Percentiles rank a stretch among this genome's conserved stretches.
Conservation (phyloP, 305 asterid genomes). For the Rubia peregrina region DNA sequence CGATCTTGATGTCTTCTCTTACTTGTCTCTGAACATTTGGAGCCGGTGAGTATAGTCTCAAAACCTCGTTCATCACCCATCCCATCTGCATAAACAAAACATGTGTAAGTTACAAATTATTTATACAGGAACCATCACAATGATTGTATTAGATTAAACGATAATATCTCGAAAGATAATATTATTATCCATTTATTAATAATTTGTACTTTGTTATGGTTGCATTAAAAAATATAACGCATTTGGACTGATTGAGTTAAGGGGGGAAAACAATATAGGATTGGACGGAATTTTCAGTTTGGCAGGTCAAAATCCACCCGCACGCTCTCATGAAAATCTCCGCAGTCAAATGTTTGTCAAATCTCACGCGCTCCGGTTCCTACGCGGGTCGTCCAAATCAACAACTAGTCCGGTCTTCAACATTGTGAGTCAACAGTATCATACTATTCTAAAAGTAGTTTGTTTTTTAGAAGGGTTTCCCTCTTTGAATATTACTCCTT, state of each 20-base stretch:
- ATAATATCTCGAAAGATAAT: too few relatives aligned
- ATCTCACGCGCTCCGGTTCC: not conserved
- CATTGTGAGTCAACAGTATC: not conserved
- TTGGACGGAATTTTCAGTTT: not conserved
- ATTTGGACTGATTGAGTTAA: too few relatives aligned
- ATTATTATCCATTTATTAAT: too few relatives aligned
- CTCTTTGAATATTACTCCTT: not conserved
- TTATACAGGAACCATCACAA: not conserved
- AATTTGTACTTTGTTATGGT: too few relatives aligned
- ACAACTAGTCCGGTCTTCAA: not conserved
- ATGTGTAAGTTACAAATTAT: not conserved
- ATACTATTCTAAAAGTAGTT: not conserved
- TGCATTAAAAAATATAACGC: too few relatives aligned
- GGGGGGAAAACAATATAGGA: not conserved
- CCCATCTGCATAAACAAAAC: slow-evolving; percentile 51
- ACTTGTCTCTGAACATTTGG: slow-evolving; percentile 81
- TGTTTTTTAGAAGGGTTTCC: too few relatives aligned
- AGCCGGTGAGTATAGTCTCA: slow-evolving; percentile 72
- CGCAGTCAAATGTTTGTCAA: not conserved
- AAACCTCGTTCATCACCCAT: slow-evolving; percentile 82
- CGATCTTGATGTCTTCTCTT: slow-evolving; percentile 57
- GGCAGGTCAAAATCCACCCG: not conserved
- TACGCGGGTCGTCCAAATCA: not conserved
- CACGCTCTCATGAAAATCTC: not conserved
- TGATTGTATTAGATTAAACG: too few relatives aligned